These are phyloP conservation scores for Monosporozyma servazzii DNA, from an alignment of 805 yeast genomes.

Conservation along the genomic window DNA sequence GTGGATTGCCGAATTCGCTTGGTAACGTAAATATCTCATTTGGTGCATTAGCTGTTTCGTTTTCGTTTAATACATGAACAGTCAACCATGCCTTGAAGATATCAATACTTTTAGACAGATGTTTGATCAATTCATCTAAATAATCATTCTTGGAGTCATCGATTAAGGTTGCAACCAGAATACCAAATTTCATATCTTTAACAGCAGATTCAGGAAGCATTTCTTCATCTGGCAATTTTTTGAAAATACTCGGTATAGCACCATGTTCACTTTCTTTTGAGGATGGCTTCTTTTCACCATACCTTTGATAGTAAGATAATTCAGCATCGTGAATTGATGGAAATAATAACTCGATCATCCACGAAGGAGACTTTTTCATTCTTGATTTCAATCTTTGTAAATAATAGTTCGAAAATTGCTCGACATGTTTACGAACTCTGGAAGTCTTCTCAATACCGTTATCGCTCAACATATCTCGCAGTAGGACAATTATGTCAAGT, in stretches of 20 bases:
- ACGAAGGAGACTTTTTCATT: slow-evolving; percentile 42
- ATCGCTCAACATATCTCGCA: slow-evolving; percentile 46
- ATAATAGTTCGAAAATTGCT: slow-evolving; percentile 54
- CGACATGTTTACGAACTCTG: slow-evolving; percentile 47
- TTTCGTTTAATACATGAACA: slow-evolving; percentile 5
- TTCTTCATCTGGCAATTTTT: slow-evolving; percentile 16
- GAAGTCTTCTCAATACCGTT: slow-evolving; percentile 40
- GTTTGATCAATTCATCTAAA: slow-evolving; percentile 13
- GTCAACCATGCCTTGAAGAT: slow-evolving; percentile 13
- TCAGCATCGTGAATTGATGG: slow-evolving; percentile 42
- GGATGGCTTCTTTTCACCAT: slow-evolving; percentile 30
- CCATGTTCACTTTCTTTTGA: slow-evolving; percentile 9
- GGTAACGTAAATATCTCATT: slow-evolving; percentile 9
- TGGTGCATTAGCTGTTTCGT: slow-evolving; percentile 10
- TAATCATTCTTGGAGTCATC: slow-evolving; percentile 24
- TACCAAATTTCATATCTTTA: slow-evolving; percentile 24
- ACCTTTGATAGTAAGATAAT: slow-evolving; percentile 37
- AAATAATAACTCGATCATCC: slow-evolving; percentile 58
- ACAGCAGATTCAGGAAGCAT: slow-evolving; percentile 16
- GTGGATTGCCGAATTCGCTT: slow-evolving; percentile 5
- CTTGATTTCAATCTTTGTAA: slow-evolving; percentile 48
- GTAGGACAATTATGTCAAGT: slow-evolving; percentile 58
- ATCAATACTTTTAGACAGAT: slow-evolving; percentile 13
- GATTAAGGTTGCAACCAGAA: slow-evolving; percentile 26
- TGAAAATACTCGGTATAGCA: slow-evolving; percentile 20